Evolutionary conservation across 164 flowering plant species (phyloP).

Genomic region (Aristolochia contorta): DNA sequence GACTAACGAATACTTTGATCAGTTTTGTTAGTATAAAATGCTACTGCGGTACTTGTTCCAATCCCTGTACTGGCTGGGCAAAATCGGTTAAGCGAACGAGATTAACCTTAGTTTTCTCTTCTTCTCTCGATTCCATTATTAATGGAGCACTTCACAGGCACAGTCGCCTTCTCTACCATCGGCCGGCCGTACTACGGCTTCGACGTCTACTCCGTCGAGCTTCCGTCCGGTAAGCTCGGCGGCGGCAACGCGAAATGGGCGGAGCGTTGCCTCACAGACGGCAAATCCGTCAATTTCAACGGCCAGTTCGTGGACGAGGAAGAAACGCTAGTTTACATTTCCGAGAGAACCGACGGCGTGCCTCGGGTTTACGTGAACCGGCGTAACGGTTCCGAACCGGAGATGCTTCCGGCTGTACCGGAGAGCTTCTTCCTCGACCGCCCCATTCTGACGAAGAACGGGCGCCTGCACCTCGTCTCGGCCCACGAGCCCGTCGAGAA

Average conservation of each 20-base stretch:
- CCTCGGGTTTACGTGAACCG: slow-evolving; percentile 32
- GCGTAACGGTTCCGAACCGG: slow-evolving; percentile 21
- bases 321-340: slow-evolving; percentile 37
- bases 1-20: no score
- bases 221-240: background rate
- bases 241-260: background rate
- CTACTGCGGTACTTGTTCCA: no score
- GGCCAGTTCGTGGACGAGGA: slow-evolving; percentile 50
- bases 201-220: slow-evolving; percentile 43
- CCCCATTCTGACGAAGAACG: slow-evolving; percentile 25
- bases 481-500: slow-evolving; percentile 53
- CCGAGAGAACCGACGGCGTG: slow-evolving; percentile 47
- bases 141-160: no score
- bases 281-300: slow-evolving; percentile 60
- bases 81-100: no score
- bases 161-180: slow-evolving; percentile 34
- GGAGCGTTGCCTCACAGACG: slow-evolving; percentile 58
- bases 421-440: slow-evolving; percentile 59
- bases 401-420: slow-evolving; percentile 22
- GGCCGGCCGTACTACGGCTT: slow-evolving; percentile 50
- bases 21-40: no score
- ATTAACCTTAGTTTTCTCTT: no score
- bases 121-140: no score
- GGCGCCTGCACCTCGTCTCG: slow-evolving; percentile 51
- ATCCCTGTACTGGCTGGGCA: no score